Conservation (phyloP, 2,329 filamentous ascomycete genomes). For the Aurifilum marmelostoma region DNA sequence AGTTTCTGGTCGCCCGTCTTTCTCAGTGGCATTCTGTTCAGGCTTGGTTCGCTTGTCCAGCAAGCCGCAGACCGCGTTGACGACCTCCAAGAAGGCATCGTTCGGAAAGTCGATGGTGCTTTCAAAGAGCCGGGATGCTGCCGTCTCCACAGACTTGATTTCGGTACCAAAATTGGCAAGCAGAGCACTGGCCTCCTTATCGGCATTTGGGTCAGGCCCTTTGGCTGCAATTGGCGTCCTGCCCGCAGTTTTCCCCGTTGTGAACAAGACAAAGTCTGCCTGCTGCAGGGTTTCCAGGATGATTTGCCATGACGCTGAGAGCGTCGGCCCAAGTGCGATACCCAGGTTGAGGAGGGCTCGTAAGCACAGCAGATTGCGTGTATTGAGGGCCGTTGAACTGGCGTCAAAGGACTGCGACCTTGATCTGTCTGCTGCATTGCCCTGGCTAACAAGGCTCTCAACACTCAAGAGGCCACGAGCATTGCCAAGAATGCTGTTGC, state of each 20-base stretch:
- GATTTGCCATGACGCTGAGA: slow-evolving; percentile 86
- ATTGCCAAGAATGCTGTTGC: slow-evolving; percentile 67
- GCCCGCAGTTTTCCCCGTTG: slow-evolving; percentile 59
- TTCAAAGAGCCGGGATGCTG: slow-evolving; percentile 83
- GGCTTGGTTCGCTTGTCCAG: slow-evolving; percentile 50
- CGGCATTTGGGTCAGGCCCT: slow-evolving; percentile 50
- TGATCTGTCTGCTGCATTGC: slow-evolving; percentile 57
- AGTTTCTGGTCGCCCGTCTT: slow-evolving; percentile 42
- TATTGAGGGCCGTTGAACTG: slow-evolving; percentile 66
- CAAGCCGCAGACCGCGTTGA: slow-evolving; percentile 74
- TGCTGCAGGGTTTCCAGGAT: slow-evolving; percentile 90
- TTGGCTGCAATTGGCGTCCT: slow-evolving; percentile 53
- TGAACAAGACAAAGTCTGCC: slow-evolving; percentile 83
- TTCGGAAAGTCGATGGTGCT: slow-evolving; percentile 92
- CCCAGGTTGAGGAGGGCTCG: slow-evolving; percentile 92
- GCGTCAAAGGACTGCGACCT: slow-evolving; percentile 63
- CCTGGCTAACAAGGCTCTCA: slow-evolving; percentile 67
- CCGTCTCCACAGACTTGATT: slow-evolving; percentile 85
- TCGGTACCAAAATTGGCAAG: slow-evolving; percentile 76
- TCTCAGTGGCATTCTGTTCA: slow-evolving; percentile 33
- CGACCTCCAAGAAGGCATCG: slow-evolving; percentile 75
- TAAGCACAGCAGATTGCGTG: slow-evolving; percentile 86
- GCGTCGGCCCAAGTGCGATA: slow-evolving; percentile 87
- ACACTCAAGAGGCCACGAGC: slow-evolving; percentile 74
- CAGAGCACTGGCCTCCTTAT: slow-evolving; percentile 54